Conservation (phyloP, 1,284 basidiomycete genomes). For the Ganoderma lucidum region DNA sequence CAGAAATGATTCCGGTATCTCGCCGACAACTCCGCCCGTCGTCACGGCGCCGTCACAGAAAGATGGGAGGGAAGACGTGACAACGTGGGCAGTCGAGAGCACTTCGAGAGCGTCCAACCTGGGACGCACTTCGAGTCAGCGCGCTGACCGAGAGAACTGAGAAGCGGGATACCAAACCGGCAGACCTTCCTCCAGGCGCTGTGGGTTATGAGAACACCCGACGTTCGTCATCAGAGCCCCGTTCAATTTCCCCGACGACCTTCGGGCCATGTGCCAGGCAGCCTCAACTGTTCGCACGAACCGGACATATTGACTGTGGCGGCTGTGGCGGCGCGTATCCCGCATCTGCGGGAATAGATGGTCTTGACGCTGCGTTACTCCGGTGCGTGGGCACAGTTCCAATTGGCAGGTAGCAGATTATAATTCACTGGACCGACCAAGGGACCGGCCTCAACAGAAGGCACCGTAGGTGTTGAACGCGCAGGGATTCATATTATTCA, state of each 20-base stretch:
- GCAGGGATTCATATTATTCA: background rate
- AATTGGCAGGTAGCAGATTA: background rate
- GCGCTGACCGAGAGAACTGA: conserved; percentile 10
- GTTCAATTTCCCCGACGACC: conserved; percentile 23
- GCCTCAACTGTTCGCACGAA: background rate
- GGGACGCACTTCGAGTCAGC: conserved; percentile 18
- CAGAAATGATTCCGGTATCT: conserved; percentile 25
- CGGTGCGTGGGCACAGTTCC: background rate
- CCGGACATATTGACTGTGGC: background rate
- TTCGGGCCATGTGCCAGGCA: conserved; percentile 17
- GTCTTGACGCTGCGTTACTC: background rate
- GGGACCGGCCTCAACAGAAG: background rate
- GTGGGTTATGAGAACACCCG: conserved; percentile 16
- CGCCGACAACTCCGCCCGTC: conserved; percentile 21
- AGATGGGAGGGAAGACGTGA: conserved; percentile 23
- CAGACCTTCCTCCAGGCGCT: background rate
- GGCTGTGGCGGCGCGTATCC: background rate
- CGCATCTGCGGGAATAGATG: background rate
- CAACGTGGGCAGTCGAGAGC: conserved; percentile 9
- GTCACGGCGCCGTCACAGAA: conserved; percentile 29
- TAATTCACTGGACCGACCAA: background rate
- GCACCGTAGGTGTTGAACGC: background rate
- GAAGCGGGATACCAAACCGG: conserved; percentile 2
- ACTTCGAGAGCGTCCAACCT: conserved; percentile 20
- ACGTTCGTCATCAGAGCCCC: conserved; percentile 11